A percentile compares a stretch with the other conserved stretches of the same genome.
phyloP scores from a whole-genome alignment of 1,284 basidiomycete genomes.

The Ceratobasidium sp. region DNA sequence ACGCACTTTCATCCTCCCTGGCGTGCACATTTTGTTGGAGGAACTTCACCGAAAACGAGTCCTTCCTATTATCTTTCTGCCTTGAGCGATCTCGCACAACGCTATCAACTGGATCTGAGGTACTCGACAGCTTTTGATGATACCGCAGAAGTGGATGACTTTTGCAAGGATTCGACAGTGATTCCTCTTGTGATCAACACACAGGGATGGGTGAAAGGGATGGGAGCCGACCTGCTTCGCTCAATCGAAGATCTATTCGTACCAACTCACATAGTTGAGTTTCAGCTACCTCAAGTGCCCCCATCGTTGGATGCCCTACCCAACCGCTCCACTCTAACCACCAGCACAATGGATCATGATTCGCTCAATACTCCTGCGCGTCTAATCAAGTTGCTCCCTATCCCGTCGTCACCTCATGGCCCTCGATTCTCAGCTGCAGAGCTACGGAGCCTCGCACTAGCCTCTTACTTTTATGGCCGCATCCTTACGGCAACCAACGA shows the following conservation, averaged over 20 bases:
- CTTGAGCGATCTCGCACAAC: constrained; percentile 70
- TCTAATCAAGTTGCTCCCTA: constrained; percentile 2
- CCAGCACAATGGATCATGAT: neutral
- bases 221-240: constrained; percentile 81
- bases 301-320: neutral
- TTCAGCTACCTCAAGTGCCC: constrained; percentile 41
- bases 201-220: constrained; percentile 96
- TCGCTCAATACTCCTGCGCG: neutral
- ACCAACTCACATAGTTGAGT: constrained; percentile 71
- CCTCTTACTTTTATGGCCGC: constrained; percentile 84
- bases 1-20: constrained; percentile 77
- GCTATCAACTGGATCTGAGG: constrained; percentile 75
- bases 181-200: constrained; percentile 93
- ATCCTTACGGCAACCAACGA: constrained; percentile 55
- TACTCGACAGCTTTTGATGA: constrained; percentile 50
- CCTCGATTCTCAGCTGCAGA: constrained; percentile 67
- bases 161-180: constrained; percentile 39
- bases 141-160: constrained; percentile 42
- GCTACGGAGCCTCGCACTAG: constrained; percentile 69
- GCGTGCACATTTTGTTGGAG: constrained; percentile 84
- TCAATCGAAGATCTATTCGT: constrained; percentile 72
- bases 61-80: constrained; percentile 81
- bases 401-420: constrained; percentile 4
- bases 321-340: neutral
- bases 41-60: constrained; percentile 76